Evolutionary conservation across 1,284 basidiomycete genomes (phyloP), one percentile per base, ranked within the genome.

Genomic region (Trametes versicolor): DNA sequence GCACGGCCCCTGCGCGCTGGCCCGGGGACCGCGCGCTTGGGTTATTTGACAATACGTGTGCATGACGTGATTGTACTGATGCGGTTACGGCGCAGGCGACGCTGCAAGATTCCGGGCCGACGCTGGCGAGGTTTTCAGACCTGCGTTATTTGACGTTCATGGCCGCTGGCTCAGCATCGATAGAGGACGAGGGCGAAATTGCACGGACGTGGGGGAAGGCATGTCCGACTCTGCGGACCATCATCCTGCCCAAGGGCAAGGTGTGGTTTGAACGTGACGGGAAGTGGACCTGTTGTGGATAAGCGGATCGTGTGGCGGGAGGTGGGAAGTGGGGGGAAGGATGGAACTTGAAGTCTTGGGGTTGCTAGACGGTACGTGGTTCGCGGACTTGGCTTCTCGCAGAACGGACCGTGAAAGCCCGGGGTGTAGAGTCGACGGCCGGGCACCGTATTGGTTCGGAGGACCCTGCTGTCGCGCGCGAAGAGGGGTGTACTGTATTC

Each of bases 141-240:
- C 74, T 82, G 7, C 74, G 76, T 0, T 82, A 80, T 58, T 71
- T 83, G 25, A 83, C 82, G 25, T 78, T 82, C 66, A 80, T 82
- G 75, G 77, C 78, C 7, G 77, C 78, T 1, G 73, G 75, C 2
- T 19, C 69, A 10, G 56, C 63, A 21, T 65, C 69, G 45, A 55
- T 72, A 23, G 74, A 76, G 21, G 66, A 77, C 53, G 82, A 83
- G 62, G 72, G 70, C 2, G 67, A 70, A 49, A 74, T 83, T 8
- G 81, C 76, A 25, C 67, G 67, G 19, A 53, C 66, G 34, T 83
- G 81, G 82, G 76, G 77, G 43, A 67, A 68, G 58, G 79, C 80
- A 9, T 83, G 81, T 66, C 78, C 77, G 5, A 81, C 80, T 1
- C 74, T 83, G 41, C 72, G 73, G 58, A 83, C 82, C 8, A 79